A percentile compares a stretch with the other conserved stretches of the same genome.
Conservation (phyloP, 768 basidiomycete genomes). For the Psilocybe cyanescens region DNA sequence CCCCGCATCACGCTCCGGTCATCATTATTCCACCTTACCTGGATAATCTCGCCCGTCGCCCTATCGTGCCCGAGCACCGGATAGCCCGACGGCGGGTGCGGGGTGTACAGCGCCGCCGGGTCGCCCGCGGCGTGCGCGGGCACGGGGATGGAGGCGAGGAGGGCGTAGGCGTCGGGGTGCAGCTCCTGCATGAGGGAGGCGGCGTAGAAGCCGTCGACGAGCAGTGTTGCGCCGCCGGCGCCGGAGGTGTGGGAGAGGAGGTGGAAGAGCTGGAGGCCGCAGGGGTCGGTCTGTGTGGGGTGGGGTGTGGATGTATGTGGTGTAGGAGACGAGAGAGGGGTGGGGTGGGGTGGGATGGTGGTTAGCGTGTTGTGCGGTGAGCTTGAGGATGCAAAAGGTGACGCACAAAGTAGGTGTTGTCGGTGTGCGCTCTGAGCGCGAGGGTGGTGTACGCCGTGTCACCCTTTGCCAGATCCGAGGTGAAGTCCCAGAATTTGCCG, state of each 20-base stretch:
- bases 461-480: constrained; percentile 85
- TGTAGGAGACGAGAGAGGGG: too few relatives aligned
- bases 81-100: constrained; percentile 61
- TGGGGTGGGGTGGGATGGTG: too few relatives aligned
- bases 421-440: constrained; percentile 82
- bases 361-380: too few relatives aligned
- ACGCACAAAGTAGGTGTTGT: constrained; percentile 69
- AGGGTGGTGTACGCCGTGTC: constrained; percentile 95
- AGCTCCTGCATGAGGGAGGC: constrained; percentile 78
- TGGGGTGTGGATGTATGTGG: too few relatives aligned
- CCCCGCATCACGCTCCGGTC: constrained; percentile 83
- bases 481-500: constrained; percentile 97
- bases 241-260: constrained; percentile 84
- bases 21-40: constrained; percentile 94
- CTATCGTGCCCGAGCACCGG: constrained; percentile 75
- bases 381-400: not conserved
- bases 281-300: too few relatives aligned
- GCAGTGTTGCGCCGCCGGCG: constrained; percentile 84
- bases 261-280: constrained; percentile 84
- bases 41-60: constrained; percentile 60
- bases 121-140: constrained; percentile 93
- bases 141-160: constrained; percentile 70
- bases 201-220: constrained; percentile 95
- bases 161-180: constrained; percentile 69
- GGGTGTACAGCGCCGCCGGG: constrained; percentile 53